phyloP scores from a whole-genome alignment of 2,329 filamentous ascomycete genomes.

The Trichoderma harzianum region DNA sequence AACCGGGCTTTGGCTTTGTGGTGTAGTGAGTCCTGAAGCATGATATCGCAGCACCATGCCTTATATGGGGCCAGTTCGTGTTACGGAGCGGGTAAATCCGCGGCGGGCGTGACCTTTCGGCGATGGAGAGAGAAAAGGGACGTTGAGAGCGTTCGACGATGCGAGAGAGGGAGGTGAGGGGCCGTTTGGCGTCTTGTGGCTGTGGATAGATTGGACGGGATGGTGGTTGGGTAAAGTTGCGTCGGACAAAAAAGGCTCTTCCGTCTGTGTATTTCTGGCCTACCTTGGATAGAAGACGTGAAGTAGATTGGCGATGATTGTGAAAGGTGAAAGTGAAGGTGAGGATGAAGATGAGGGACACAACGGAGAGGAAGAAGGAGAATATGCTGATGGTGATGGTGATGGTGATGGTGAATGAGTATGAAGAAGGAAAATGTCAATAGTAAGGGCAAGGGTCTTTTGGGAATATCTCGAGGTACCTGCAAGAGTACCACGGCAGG shows the following conservation, averaged over 20 bases:
- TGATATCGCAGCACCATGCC: neutral
- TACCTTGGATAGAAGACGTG: neutral
- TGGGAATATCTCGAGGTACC: neutral
- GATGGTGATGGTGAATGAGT: neutral
- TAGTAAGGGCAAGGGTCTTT: neutral
- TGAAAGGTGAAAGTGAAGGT: neutral
- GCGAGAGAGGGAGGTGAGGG: conserved; percentile 12
- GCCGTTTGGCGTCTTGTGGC: conserved; percentile 3
- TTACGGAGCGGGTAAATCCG: neutral
- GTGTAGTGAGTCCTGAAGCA: neutral
- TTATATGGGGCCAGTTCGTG: neutral
- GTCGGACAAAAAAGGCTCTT: neutral
- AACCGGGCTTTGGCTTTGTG: neutral
- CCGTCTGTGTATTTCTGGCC: neutral
- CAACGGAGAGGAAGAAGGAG: neutral
- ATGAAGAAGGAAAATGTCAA: neutral
- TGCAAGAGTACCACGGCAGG: neutral
- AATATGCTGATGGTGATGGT: neutral
- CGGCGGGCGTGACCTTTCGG: neutral
- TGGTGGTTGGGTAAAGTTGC: neutral
- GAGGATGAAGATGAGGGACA: neutral
- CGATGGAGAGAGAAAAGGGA: conserved; percentile 3
- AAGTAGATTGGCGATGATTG: neutral
- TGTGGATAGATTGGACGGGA: neutral
- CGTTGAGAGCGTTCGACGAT: neutral